phyloP scores from a whole-genome alignment of 2,329 filamentous ascomycete genomes.

The Capronia epimyces region DNA sequence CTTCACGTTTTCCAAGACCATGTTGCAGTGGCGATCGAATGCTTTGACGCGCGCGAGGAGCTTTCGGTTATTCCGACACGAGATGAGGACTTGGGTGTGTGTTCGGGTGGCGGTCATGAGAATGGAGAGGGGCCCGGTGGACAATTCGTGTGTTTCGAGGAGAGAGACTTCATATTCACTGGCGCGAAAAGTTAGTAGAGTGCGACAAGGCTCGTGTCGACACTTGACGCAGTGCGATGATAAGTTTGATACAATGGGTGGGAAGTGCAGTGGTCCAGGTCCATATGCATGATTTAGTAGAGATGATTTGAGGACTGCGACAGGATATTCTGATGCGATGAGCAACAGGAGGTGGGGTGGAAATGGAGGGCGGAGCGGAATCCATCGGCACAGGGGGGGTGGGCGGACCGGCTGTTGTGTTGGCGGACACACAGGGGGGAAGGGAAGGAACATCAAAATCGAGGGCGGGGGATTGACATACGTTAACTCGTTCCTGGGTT shows the following conservation, averaged over 20 bases:
- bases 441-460: conserved; percentile 18
- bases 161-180: conserved; percentile 89
- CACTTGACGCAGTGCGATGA: not conserved
- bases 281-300: not conserved
- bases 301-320: not conserved
- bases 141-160: conserved; percentile 73
- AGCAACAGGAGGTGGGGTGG: conserved; percentile 10
- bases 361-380: conserved; percentile 27
- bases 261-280: not conserved
- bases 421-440: conserved; percentile 18
- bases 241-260: not conserved
- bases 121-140: conserved; percentile 77
- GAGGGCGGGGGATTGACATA: conserved; percentile 46
- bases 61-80: conserved; percentile 97
- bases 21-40: conserved; percentile 98
- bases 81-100: conserved; percentile 94
- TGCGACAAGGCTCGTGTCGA: not conserved
- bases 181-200: conserved; percentile 19
- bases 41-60: conserved; percentile 95
- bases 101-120: conserved; percentile 93
- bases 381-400: conserved; percentile 9
- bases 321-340: not conserved
- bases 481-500: conserved; percentile 87
- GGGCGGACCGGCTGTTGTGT: conserved; percentile 18
- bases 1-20: conserved; percentile 95